Percentiles rank a stretch among this genome's conserved stretches.
Evolutionary conservation across 495 filamentous ascomycete species (phyloP).

Genomic region (Daldinia bambusicola): DNA sequence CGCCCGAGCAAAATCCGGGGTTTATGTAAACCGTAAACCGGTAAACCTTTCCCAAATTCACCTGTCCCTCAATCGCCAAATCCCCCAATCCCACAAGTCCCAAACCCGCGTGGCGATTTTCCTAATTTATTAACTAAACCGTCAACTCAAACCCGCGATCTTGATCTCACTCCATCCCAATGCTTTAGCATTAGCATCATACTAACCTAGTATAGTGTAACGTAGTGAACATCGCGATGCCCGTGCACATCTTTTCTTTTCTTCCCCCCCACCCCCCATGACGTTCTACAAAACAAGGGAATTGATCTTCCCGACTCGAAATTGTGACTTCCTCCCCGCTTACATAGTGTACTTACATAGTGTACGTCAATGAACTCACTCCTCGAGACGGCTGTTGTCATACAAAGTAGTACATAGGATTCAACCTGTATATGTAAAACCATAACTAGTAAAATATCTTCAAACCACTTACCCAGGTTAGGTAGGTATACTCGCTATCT

Average conservation of each 20-base stretch:
- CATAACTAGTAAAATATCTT: neutral
- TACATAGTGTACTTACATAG: no score
- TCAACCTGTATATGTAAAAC: neutral
- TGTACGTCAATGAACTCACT: no score
- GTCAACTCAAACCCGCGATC: constrained; percentile 15
- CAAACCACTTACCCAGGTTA: neutral
- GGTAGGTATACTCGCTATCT: neutral
- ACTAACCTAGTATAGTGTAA: neutral
- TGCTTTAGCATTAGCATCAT: neutral
- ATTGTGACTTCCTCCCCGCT: constrained; percentile 12
- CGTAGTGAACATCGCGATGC: constrained; percentile 3
- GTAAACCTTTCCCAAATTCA: no score
- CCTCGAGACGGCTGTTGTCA: neutral
- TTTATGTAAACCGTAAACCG: neutral
- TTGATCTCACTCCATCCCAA: constrained; percentile 29
- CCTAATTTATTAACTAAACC: no score
- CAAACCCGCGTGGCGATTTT: constrained; percentile 19
- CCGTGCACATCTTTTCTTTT: neutral
- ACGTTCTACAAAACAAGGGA: neutral
- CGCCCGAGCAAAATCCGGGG: constrained; percentile 18
- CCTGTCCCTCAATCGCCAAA: no score
- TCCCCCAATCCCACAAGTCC: no score
- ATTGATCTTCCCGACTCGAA: constrained; percentile 14
- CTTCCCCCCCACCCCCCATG: neutral
- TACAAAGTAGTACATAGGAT: neutral